Evolutionary conservation across 495 filamentous ascomycete genomes (phyloP).

Genomic region (Sporormia fimetaria): DNA sequence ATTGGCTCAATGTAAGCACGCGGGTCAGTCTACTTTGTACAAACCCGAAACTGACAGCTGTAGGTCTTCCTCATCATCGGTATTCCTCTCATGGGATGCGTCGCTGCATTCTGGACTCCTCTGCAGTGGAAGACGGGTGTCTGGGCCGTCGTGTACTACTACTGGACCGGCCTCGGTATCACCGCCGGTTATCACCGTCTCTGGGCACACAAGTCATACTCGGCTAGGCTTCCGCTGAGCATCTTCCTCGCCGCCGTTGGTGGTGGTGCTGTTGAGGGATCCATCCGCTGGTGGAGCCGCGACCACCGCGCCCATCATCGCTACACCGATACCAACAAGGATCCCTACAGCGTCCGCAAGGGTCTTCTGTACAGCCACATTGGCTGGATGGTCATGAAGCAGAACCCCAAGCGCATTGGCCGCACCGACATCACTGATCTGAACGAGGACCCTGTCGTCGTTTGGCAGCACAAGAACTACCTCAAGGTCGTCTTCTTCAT

Average conservation of each 20-base stretch:
- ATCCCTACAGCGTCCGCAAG: constrained; percentile 98
- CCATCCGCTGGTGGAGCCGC: constrained; percentile 93
- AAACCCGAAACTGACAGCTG: constrained; percentile 10
- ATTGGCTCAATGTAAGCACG: constrained; percentile 50
- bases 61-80: constrained; percentile 80
- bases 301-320: constrained; percentile 97
- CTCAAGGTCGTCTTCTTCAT: constrained; percentile 79
- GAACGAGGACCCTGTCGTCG: constrained; percentile 87
- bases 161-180: constrained; percentile 46
- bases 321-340: constrained; percentile 98
- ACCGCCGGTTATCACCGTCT: constrained; percentile 29
- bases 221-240: constrained; percentile 74
- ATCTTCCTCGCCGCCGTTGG: constrained; percentile 88
- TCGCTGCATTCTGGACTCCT: constrained; percentile 74
- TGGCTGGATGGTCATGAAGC: constrained; percentile 54
- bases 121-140: constrained; percentile 62
- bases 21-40: neutral
- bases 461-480: constrained; percentile 92
- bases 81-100: constrained; percentile 64
- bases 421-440: constrained; percentile 94
- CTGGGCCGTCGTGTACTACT: constrained; percentile 83
- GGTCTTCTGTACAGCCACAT: constrained; percentile 93
- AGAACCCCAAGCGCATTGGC: constrained; percentile 48
- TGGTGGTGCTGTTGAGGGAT: constrained; percentile 91
- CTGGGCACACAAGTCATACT: constrained; percentile 70